Evolutionary conservation across 1,284 basidiomycete genomes (phyloP), one percentile per base, ranked within the genome.

Genomic region (Boletellus deceptivus): DNA sequence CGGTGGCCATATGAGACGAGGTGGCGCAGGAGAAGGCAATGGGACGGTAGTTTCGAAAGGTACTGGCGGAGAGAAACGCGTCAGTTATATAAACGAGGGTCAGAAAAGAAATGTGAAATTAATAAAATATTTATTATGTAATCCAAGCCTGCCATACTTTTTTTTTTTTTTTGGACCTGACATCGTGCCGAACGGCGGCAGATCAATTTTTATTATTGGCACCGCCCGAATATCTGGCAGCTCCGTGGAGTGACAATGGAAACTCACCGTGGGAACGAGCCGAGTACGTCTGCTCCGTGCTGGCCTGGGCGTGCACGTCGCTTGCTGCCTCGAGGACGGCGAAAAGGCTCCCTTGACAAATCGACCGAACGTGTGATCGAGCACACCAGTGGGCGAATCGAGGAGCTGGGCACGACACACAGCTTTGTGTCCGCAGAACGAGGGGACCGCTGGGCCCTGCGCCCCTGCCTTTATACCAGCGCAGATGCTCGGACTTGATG

Each of bases 271-370:
- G 64, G 40, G 62, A 69, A 57, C 2, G 17, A 17, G 6, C 31
- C 36, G 6, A 49, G 53, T 54, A 53, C 47, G 46, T 45, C 54
- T 44, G 40, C 37, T 43, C 46, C 4, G 44, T 49, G 48, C 39
- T 52, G 55, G 42, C 36, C 48, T 52, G 52, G 24, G 52, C 55
- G 36, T 56, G 55, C 43, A 43, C 48, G 52, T 68, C 63, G 63
- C 63, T 69, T 70, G 59, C 25, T 47, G 51, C 64, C 68, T 70
- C 63, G 68, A 65, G 68, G 64, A 62, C 54, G 66, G 62, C 24
- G 45, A 62, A 54, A 60, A 61, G 62, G 9, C 17, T 41, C 37
- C 17, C 46, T 50, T 54, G 49, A 56, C 61, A 54, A 64, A 60
- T 59, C 57, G 59, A 53, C 53, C 20, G 52, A 51, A 54, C 37